Evolutionary conservation across 352 stramenopile species (phyloP).

Genomic region (Phytophthora constricta): DNA sequence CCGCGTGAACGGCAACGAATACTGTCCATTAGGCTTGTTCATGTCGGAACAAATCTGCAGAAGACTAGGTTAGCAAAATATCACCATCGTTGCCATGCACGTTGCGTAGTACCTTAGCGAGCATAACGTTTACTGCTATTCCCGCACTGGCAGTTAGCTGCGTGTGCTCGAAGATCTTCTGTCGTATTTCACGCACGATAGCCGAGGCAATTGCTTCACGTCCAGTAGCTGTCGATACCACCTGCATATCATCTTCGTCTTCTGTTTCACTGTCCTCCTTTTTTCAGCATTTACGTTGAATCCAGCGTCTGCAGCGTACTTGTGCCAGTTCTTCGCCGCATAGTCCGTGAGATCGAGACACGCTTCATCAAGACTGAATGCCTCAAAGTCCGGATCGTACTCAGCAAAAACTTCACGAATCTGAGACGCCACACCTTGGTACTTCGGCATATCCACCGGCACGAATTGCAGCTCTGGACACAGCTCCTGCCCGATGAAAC

Average conservation of each 20-base stretch:
- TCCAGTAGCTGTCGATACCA: slow-evolving; percentile 16
- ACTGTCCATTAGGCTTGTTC: slow-evolving; percentile 98
- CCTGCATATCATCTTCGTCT: slow-evolving; percentile 5
- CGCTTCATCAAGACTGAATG: slow-evolving; percentile 95
- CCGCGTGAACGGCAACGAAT: slow-evolving; percentile 84
- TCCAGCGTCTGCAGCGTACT: slow-evolving; percentile 35
- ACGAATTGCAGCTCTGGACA: slow-evolving; percentile 95
- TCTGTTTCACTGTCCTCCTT: slow-evolving; percentile 17
- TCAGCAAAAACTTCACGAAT: slow-evolving; percentile 89
- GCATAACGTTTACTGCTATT: slow-evolving; percentile 90
- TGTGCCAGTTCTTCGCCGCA: slow-evolving; percentile 65
- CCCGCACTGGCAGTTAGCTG: slow-evolving; percentile 95
- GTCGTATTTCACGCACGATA: slow-evolving; percentile 87
- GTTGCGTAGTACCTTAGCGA: slow-evolving; percentile 88
- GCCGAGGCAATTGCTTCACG: slow-evolving; percentile 47
- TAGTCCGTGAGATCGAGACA: slow-evolving; percentile 95
- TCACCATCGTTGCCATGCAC: background rate
- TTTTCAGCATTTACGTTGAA: background rate
- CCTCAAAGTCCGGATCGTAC: slow-evolving; percentile 93
- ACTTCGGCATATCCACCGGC: slow-evolving; percentile 91
- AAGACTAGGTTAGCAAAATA: slow-evolving; percentile 6
- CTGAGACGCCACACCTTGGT: slow-evolving; percentile 75
- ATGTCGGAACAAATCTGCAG: slow-evolving; percentile 92
- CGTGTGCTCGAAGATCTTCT: slow-evolving; percentile 84
- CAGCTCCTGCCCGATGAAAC: slow-evolving; percentile 96